These are phyloP conservation scores for Cladosporium oxysporum DNA, from an alignment of 2,329 filamentous ascomycete species.

Conservation along the genomic window DNA sequence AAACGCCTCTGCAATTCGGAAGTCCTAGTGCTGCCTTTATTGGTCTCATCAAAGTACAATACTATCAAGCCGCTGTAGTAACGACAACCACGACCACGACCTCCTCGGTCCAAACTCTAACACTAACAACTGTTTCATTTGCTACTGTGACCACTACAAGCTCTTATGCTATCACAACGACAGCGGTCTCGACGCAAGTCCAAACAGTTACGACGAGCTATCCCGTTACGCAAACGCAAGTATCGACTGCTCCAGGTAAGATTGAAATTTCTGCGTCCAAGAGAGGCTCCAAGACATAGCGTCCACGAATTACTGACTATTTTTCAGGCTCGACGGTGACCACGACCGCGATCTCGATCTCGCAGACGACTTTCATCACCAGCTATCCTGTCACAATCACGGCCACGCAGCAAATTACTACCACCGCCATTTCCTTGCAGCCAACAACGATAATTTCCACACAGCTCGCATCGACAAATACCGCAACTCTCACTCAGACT, in stretches of 20 bases:
- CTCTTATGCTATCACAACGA: conserved; percentile 8
- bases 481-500: neutral
- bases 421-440: neutral
- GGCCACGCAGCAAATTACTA: neutral
- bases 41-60: no score
- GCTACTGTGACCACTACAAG: conserved; percentile 8
- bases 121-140: neutral
- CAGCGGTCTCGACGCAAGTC: conserved; percentile 3
- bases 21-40: neutral
- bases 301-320: neutral
- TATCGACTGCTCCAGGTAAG: conserved; percentile 11
- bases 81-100: neutral
- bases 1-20: neutral
- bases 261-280: neutral
- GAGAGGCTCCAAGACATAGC: neutral
- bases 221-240: neutral
- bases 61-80: neutral
- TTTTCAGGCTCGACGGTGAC: conserved; percentile 6
- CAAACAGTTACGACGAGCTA: conserved; percentile 11
- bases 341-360: neutral
- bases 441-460: conserved; percentile 6
- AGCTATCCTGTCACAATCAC: conserved; percentile 13
- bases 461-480: conserved; percentile 7
- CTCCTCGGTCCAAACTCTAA: conserved; percentile 5
- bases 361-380: conserved; percentile 6